Evolutionary conservation across 352 stramenopile genomes (phyloP), one percentile per base, ranked within the genome.

Genomic region (Phytophthora pistaciae): DNA sequence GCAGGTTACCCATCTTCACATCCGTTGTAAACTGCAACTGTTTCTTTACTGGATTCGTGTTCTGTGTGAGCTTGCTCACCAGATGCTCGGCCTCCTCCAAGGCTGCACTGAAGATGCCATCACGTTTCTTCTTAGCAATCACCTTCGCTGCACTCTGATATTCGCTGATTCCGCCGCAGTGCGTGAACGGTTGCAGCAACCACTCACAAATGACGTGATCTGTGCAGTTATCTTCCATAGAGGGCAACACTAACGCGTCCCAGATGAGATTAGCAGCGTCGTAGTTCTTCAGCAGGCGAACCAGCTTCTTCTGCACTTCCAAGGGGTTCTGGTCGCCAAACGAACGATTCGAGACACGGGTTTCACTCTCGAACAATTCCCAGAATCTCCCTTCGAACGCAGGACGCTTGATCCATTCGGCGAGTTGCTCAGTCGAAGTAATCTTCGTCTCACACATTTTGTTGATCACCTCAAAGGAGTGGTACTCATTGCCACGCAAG

Each of bases 241-340:
- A 64, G 14, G 84, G 81, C 27, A 82, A 60, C 31, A 94, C 76
- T 42, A 94, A 68, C 11, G 73, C 71, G 40, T 92, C 75, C 84
- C 85, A 94, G 27, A 80, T 82, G 0, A 86, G 58, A 46, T 91
- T 83, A 1, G 86, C 86, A 0, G 84, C 84, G 48, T 91, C 83
- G 53, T 91, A 91, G 55, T 90, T 90, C 65, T 91, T 83, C 48
- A 94, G 48, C 49, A 94, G 46, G 7, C 86, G 84, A 33, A 94
- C 77, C 14, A 94, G 56, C 66, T 94, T 94, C 69, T 91, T 91
- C 55, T 94, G 86, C 20, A 91, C 67, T 66, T 89, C 81, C 21
- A 91, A 29, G 20, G 81, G 83, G 27, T 78, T 75, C 48, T 90
- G 83, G 5, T 62, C 60, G 1, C 73, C 71, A 25, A 91, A 67